Evolutionary conservation across 305 asterid species (phyloP).

Genomic region (Caryopteris hybrid): DNA sequence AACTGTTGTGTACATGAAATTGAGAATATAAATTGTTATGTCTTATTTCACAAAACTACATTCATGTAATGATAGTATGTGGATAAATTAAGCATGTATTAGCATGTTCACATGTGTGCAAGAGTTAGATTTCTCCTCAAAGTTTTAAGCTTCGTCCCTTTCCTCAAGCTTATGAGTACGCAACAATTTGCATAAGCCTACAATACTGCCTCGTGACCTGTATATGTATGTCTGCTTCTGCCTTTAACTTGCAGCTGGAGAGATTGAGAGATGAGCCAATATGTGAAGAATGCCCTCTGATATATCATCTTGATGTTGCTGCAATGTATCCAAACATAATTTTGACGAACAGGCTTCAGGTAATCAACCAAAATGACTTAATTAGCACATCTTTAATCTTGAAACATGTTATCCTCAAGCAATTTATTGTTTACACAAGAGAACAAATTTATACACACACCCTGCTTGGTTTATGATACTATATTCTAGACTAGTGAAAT

Average conservation of each 20-base stretch:
- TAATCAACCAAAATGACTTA: conserved; percentile 31
- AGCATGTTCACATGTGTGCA: neutral
- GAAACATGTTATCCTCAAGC: conserved; percentile 8
- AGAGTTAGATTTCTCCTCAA: conserved; percentile 9
- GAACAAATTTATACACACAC: conserved; percentile 3
- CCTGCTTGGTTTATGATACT: conserved; percentile 8
- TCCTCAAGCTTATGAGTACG: conserved; percentile 4
- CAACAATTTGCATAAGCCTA: conserved; percentile 14
- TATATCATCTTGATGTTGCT: conserved; percentile 98
- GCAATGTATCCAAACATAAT: conserved; percentile 99
- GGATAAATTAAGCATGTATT: conserved; percentile 5
- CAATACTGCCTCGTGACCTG: conserved; percentile 18
- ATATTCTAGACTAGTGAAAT: conserved; percentile 8
- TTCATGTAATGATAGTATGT: neutral
- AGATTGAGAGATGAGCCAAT: conserved; percentile 69
- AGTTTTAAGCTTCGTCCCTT: neutral
- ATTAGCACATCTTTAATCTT: conserved; percentile 19
- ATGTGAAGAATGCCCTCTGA: conserved; percentile 92
- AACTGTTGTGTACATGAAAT: neutral
- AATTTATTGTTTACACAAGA: conserved; percentile 7
- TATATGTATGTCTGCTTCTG: conserved; percentile 19
- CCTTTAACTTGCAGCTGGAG: conserved; percentile 59
- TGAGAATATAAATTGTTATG: neutral
- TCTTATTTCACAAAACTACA: neutral
- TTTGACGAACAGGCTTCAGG: conserved; percentile 99